phyloP scores from a whole-genome alignment of 192 early-diverging fungal genomes.

The Spizellomyces punctatus region DNA sequence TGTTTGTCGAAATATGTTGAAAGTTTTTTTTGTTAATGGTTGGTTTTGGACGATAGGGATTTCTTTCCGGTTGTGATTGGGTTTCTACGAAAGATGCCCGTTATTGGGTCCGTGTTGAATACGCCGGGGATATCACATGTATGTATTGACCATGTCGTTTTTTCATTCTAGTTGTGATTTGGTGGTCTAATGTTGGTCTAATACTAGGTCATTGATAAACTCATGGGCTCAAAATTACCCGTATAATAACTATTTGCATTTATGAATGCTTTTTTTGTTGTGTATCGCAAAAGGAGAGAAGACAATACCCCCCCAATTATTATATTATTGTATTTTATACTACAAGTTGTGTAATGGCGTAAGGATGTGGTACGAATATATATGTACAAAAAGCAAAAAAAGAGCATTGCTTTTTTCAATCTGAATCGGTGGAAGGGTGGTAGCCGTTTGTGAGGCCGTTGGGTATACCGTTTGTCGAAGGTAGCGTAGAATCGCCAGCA shows the following conservation, averaged over 20 bases:
- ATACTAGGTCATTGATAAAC: constrained; percentile 51
- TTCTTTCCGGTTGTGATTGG: constrained; percentile 93
- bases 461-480: no score
- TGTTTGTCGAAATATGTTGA: background rate
- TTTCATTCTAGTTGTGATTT: background rate
- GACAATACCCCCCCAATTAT: no score
- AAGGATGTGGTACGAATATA: no score
- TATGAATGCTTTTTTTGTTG: background rate
- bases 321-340: no score
- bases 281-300: no score
- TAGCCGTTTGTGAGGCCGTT: no score
- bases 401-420: no score
- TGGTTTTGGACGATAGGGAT: no score
- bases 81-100: constrained; percentile 84
- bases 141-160: background rate
- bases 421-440: no score
- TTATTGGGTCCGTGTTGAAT: constrained; percentile 87
- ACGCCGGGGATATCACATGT: constrained; percentile 78
- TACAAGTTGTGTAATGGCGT: no score
- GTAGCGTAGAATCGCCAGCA: no score
- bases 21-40: constrained; percentile 3
- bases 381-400: no score
- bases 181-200: background rate
- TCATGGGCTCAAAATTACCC: constrained; percentile 60
- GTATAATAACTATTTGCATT: constrained; percentile 40